phyloP scores from a whole-genome alignment of 352 stramenopile species.

The Globisporangium heterothallicum region DNA sequence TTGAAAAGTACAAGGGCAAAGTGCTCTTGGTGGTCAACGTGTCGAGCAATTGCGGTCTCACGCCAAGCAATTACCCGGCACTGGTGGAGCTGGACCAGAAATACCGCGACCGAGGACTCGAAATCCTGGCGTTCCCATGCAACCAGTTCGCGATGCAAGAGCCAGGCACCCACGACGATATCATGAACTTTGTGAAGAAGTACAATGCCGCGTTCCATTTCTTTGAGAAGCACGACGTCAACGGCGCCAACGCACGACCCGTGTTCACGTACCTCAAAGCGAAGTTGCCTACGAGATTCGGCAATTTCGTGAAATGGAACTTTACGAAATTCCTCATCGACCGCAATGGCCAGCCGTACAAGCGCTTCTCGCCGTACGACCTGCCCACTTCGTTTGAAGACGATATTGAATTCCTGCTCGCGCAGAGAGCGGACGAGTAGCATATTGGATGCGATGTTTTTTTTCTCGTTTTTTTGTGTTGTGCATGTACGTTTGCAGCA shows the following conservation, averaged over 20 bases:
- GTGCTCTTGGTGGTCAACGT: background rate
- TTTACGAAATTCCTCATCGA: conserved; percentile 89
- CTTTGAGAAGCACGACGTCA: conserved; percentile 79
- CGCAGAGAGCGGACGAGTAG: background rate
- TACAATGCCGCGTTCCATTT: conserved; percentile 29
- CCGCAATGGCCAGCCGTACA: conserved; percentile 62
- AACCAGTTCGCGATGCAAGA: background rate
- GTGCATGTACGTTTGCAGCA: no score
- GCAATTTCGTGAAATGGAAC: conserved; percentile 86
- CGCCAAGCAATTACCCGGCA: background rate
- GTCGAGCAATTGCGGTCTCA: background rate
- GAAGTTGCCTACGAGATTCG: conserved; percentile 53
- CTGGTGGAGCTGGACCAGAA: background rate
- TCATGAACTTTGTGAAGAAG: background rate
- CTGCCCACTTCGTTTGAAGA: conserved; percentile 65
- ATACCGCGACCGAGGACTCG: background rate
- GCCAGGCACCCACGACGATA: background rate
- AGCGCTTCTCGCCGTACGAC: conserved; percentile 68
- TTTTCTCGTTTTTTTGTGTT: background rate
- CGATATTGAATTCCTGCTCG: conserved; percentile 73
- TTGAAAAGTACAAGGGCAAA: background rate
- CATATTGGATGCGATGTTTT: background rate
- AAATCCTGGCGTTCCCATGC: background rate
- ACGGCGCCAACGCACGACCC: conserved; percentile 68
- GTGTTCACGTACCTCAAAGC: conserved; percentile 83